A percentile compares a stretch with the other conserved stretches of the same genome.
Evolutionary conservation across 768 basidiomycete genomes (phyloP).

Genomic region (Calocybe indica): DNA sequence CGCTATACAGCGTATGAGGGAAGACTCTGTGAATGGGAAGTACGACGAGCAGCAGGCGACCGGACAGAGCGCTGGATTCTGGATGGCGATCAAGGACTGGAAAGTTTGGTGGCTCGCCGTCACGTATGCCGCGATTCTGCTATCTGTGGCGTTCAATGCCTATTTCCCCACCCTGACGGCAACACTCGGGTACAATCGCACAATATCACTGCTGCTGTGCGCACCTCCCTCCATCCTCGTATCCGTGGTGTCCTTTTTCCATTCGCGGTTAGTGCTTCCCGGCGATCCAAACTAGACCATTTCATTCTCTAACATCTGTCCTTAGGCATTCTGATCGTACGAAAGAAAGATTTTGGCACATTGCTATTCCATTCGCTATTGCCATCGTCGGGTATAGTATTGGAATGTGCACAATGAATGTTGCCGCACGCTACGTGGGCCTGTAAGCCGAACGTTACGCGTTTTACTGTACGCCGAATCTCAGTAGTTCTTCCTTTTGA

Average conservation of each 20-base stretch:
- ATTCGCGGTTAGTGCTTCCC: conserved; percentile 23
- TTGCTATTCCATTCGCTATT: conserved; percentile 35
- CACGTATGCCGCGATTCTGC: conserved; percentile 40
- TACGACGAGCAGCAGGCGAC: conserved; percentile 1
- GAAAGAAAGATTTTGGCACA: conserved; percentile 58
- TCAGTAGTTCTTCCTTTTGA: not conserved
- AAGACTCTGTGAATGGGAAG: conserved; percentile 32
- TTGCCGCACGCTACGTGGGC: conserved; percentile 43
- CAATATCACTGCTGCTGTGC: conserved; percentile 55
- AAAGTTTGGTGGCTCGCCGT: conserved; percentile 63
- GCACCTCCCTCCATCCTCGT: conserved; percentile 58
- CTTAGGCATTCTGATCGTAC: conserved; percentile 52
- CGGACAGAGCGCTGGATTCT: conserved; percentile 21
- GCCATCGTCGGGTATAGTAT: conserved; percentile 58
- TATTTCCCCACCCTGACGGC: conserved; percentile 59
- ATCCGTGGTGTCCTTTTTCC: conserved; percentile 40
- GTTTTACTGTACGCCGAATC: not conserved
- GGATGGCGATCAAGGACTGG: conserved; percentile 54
- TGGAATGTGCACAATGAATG: conserved; percentile 43
- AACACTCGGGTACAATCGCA: conserved; percentile 57
- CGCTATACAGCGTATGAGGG: conserved; percentile 34
- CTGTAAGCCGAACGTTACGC: conserved; percentile 31
- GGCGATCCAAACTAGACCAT: not conserved
- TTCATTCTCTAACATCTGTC: too few species aligned
- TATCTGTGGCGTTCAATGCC: conserved; percentile 48